phyloP scores from a whole-genome alignment of 352 stramenopile genomes.

The Pythium insidiosum region DNA sequence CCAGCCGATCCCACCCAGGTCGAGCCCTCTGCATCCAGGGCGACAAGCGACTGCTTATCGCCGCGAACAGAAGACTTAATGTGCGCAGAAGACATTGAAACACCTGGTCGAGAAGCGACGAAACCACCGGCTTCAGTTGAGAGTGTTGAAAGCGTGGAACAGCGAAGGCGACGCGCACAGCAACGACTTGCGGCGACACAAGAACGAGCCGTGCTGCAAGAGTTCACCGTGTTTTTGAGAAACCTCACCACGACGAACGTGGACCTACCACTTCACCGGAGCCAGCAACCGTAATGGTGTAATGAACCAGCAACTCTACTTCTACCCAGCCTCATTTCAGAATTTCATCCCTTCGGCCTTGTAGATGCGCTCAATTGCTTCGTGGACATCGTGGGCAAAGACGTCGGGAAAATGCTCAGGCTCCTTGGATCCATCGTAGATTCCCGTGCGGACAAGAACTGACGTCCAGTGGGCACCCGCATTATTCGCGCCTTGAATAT shows the following conservation, averaged over 20 bases:
- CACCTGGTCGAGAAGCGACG: too few relatives aligned
- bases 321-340: too few relatives aligned
- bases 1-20: too few relatives aligned
- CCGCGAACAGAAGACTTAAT: slow-evolving; percentile 40
- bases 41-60: too few relatives aligned
- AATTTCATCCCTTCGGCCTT: too few relatives aligned
- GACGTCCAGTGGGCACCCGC: slow-evolving; percentile 77
- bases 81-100: slow-evolving; percentile 63
- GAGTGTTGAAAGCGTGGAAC: slow-evolving; percentile 1
- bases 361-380: slow-evolving; percentile 79
- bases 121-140: not conserved
- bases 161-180: not conserved
- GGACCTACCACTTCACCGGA: too few relatives aligned
- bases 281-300: too few relatives aligned
- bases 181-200: slow-evolving; percentile 31
- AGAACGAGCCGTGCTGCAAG: slow-evolving; percentile 71
- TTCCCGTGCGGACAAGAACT: slow-evolving; percentile 81
- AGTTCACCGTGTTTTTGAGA: slow-evolving; percentile 71
- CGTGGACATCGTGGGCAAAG: slow-evolving; percentile 46
- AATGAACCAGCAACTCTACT: too few relatives aligned
- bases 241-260: slow-evolving; percentile 24
- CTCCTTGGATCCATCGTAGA: slow-evolving; percentile 58
- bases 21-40: not conserved
- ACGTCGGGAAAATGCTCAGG: slow-evolving; percentile 64
- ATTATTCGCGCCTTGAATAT: slow-evolving; percentile 85